Base-by-base conservation (phyloP, 139 green algal genomes). In the Micractinium sp. region DNA sequence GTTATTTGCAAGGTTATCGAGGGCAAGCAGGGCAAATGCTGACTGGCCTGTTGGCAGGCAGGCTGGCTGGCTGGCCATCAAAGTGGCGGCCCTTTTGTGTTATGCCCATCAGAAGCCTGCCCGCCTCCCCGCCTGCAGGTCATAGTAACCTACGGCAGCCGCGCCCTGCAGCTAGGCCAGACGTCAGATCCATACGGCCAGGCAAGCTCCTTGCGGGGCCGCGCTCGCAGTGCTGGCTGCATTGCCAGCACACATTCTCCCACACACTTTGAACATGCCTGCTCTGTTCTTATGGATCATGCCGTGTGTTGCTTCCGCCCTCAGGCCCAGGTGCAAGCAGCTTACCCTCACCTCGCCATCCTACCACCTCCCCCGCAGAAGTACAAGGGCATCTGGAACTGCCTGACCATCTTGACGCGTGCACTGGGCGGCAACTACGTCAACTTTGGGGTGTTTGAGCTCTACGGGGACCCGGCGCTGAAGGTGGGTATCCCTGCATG, bases 391-490 rank as follows among this genome's bases (percentile, higher is more conserved):
- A 98, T 98, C 76, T 99, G 96, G 96, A 90, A 99, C 0, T 97
- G 95, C 90, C 90, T 99, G 60, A 93, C 93, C 31, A 95, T 98
- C 86, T 93, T 98, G 63, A 92, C 94, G 22, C 93, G 96, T 35
- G 96, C 96, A 0, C 95, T 99, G 89, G 95, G 89, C 80, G 98
- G 98, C 90, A 97, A 97, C 86, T 99, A 99, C 93, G 97, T 99
- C 86, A 99, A 99, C 92, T 99, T 99, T 95, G 98, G 97, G 0
- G 97, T 99, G 22, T 99, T 99, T 95, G 97, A 99, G 47, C 95
- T 99, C 4, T 99, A 99, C 90, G 96, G 96, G 2, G 98, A 99
- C 92, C 92, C 94, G 0, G 97, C 98, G 14, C 94, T 99, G 31
- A 96, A 95, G 92, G 95, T 96, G 60, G 47, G 47, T 56, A 56